Conservation (phyloP, 1,139 yeast species). For the Hyphopichia pseudoburtonii region DNA sequence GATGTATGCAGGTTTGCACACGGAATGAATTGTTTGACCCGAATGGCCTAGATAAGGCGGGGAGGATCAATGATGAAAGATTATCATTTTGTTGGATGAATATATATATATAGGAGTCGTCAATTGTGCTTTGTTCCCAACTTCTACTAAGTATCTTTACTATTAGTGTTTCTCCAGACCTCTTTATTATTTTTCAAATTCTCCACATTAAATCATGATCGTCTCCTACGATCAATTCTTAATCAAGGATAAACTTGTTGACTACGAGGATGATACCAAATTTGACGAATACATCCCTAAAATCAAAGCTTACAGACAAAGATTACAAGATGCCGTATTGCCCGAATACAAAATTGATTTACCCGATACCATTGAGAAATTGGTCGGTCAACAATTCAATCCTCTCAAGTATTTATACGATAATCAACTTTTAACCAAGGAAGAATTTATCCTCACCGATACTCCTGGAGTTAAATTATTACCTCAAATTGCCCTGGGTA, state of each 20-base stretch:
- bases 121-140: too few relatives aligned
- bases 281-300: conserved; percentile 47
- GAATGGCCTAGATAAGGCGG: too few relatives aligned
- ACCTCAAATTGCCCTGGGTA: conserved; percentile 36
- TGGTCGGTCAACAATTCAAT: conserved; percentile 44
- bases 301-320: conserved; percentile 48
- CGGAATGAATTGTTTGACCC: too few relatives aligned
- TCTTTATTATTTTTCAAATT: neutral
- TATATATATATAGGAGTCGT: too few relatives aligned
- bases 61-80: too few relatives aligned
- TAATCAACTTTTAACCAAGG: conserved; percentile 40
- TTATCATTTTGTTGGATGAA: too few relatives aligned
- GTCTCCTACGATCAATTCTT: conserved; percentile 24
- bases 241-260: conserved; percentile 30
- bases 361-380: conserved; percentile 40
- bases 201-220: too few relatives aligned
- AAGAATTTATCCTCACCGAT: conserved; percentile 51
- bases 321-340: conserved; percentile 38
- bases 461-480: conserved; percentile 37
- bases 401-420: conserved; percentile 44
- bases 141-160: too few relatives aligned
- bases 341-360: conserved; percentile 42
- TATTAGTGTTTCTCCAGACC: neutral
- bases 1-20: too few relatives aligned
- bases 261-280: conserved; percentile 39